Conservation (phyloP, 140 eudicot species). For the Erigeron philadelphicus region DNA sequence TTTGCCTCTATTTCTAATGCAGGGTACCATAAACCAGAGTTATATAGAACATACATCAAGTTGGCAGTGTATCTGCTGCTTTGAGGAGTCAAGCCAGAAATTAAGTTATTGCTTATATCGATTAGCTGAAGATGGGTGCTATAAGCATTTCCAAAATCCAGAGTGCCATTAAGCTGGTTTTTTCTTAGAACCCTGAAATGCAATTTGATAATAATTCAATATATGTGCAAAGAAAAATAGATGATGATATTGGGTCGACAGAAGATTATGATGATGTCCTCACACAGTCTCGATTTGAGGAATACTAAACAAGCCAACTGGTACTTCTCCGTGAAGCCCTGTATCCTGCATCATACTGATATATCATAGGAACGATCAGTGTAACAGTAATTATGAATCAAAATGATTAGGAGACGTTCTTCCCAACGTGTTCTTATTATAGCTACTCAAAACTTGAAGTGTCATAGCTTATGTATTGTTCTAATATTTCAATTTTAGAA, state of each 20-base stretch:
- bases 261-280: constrained; percentile 24
- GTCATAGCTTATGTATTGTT: no score
- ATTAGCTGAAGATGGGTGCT: constrained; percentile 50
- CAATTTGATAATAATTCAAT: neutral
- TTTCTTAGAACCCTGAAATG: constrained; percentile 44
- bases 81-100: constrained; percentile 33
- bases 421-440: no score
- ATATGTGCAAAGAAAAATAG: neutral
- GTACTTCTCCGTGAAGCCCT: constrained; percentile 45
- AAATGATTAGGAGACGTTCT: neutral
- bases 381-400: neutral
- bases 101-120: constrained; percentile 58
- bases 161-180: constrained; percentile 56
- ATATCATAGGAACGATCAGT: constrained; percentile 15
- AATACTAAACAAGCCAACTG: constrained; percentile 39
- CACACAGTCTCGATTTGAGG: constrained; percentile 55
- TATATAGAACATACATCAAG: constrained; percentile 37
- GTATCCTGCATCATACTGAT: constrained; percentile 49
- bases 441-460: no score
- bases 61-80: constrained; percentile 24
- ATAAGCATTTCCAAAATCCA: constrained; percentile 46
- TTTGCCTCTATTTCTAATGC: no score
- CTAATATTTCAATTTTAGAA: no score
- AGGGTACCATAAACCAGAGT: neutral
- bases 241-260: neutral